These are phyloP conservation scores for Apophysomyces ossiformis DNA, from an alignment of 371 early-diverging fungal genomes.

Conservation along the genomic window DNA sequence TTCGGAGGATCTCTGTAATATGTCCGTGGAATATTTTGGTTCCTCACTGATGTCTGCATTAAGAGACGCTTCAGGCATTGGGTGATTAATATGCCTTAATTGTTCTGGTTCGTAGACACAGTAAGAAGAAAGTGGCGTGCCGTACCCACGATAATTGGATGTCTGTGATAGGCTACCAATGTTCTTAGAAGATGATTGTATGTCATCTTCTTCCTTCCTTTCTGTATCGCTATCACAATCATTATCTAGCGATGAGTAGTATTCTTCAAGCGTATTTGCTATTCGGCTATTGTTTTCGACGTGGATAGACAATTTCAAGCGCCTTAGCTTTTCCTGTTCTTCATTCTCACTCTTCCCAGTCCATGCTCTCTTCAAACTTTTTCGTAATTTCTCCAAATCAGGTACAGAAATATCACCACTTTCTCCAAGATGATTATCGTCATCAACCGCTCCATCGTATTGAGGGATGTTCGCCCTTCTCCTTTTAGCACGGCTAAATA, in stretches of 20 bases:
- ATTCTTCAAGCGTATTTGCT: background rate
- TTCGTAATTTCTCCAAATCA: background rate
- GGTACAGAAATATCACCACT: background rate
- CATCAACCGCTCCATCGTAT: constrained; percentile 56
- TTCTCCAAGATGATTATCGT: constrained; percentile 13
- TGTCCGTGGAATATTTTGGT: no score
- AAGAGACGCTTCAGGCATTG: no score
- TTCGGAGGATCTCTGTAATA: background rate
- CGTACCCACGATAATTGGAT: no score
- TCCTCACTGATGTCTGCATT: no score
- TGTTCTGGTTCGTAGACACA: no score
- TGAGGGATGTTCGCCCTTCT: constrained; percentile 47
- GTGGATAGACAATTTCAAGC: background rate
- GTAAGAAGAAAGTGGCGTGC: no score
- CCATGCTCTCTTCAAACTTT: background rate
- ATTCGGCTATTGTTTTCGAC: background rate
- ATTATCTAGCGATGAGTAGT: constrained; percentile 1
- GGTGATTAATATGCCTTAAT: no score
- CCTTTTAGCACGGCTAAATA: background rate
- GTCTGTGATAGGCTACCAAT: background rate
- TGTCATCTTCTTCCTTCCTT: background rate
- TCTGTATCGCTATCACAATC: background rate
- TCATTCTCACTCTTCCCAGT: background rate
- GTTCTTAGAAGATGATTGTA: background rate
- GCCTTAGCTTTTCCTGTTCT: background rate